These are phyloP conservation scores for Schizophyllum amplum DNA, from an alignment of 1,284 basidiomycete species.

Conservation along the genomic window DNA sequence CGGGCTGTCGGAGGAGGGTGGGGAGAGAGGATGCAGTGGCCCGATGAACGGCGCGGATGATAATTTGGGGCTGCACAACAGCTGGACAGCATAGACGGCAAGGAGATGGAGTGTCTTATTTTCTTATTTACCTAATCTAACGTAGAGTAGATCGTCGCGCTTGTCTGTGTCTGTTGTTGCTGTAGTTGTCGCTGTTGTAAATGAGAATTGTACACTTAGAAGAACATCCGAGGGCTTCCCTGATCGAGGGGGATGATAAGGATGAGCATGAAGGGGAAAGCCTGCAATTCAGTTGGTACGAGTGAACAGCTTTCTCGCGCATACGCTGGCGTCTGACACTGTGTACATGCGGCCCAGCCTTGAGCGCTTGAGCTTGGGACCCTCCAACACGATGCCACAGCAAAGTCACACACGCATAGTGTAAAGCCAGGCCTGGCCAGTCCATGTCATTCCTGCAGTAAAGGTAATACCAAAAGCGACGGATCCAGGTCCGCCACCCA, in stretches of 20 bases:
- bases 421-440: background rate
- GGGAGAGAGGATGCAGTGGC: constrained; percentile 21
- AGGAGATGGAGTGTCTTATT: background rate
- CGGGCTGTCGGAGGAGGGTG: constrained; percentile 22
- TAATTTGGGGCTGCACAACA: constrained; percentile 73
- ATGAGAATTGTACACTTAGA: background rate
- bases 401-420: background rate
- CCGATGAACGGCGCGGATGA: constrained; percentile 56
- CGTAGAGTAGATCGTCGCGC: no score
- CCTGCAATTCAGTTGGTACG: no score
- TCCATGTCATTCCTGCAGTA: background rate
- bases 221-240: no score
- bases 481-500: background rate
- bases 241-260: no score
- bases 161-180: no score
- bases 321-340: no score
- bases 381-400: no score
- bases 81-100: constrained; percentile 31
- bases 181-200: background rate
- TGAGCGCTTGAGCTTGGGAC: no score
- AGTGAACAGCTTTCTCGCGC: no score
- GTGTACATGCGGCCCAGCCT: no score
- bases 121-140: background rate
- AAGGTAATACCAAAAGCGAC: background rate
- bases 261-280: no score